Evolutionary conservation across 2,329 filamentous ascomycete species (phyloP), one percentile per base, ranked within the genome.

Genomic region (Trichophyton verrucosum): DNA sequence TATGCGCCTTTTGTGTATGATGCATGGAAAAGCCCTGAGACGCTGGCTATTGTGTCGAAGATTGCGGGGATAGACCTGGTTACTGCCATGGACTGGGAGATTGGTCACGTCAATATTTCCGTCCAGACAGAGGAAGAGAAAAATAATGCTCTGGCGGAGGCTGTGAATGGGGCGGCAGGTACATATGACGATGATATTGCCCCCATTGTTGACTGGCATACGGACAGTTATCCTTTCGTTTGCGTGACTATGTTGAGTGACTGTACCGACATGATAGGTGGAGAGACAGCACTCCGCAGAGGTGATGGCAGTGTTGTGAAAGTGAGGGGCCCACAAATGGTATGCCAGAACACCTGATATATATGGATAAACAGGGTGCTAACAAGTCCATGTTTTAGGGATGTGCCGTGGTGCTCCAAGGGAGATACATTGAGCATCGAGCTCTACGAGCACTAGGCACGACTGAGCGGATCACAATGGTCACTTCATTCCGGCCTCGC

Each of bases 201-300:
- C 64, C 79, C 82, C 3, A 79, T 83, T 24, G 79, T 86, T 33
- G 81, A 78, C 42, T 86, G 83, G 83, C 83, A 86, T 71, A 80
- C 75, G 0, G 85, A 86, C 69, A 83, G 80, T 67, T 86, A 84
- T 67, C 83, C 84, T 0, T 87, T 86, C 67, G 84, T 87, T n/a
- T 86, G 83, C 65, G 83, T 87, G n/a, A 77, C 80, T 6, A 87
- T 86, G 83, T 76, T 86, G 30, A 83, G 81, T 40, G 83, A 86
- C 66, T 85, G 82, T 64, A 78, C 76, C 0, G 74, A 76, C 42
- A 86, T 86, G 84, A 72, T 83, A 11, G 84, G 84, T 8, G 84
- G 84, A 3, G 84, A 86, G 71, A 86, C 84, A 0, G 83, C 81
- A 1, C 69, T 86, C n/a, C 76, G 77, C 42, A 83, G 75, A 1